These are phyloP conservation scores for Pelargonium fulgidum DNA, from an alignment of 441 rosid genomes.

Conservation along the genomic window DNA sequence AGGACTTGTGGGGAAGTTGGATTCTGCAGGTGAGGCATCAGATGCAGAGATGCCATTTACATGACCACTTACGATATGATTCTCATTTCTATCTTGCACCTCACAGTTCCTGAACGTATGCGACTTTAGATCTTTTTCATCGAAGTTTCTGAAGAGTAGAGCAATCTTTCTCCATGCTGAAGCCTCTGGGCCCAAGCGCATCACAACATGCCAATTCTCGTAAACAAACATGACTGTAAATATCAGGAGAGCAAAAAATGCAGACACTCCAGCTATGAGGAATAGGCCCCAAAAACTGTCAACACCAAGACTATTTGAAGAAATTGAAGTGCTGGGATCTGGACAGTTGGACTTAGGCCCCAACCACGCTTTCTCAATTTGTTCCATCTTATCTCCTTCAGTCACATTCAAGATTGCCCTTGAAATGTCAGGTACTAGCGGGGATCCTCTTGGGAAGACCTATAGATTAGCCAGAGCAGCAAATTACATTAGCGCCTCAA, in stretches of 20 bases:
- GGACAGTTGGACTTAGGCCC: conserved; percentile 28
- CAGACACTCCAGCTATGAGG: conserved; percentile 32
- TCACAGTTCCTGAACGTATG: background rate
- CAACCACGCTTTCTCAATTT: conserved; percentile 41
- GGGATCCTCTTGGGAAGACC: conserved; percentile 57
- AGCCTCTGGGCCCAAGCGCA: conserved; percentile 11
- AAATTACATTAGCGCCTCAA: too few species aligned
- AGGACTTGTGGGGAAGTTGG: conserved; percentile 43
- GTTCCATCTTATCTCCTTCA: conserved; percentile 37
- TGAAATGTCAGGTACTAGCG: conserved; percentile 52
- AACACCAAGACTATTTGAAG: conserved; percentile 43
- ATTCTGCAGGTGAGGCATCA: conserved; percentile 21
- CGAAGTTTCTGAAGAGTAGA: background rate
- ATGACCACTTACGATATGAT: too few species aligned
- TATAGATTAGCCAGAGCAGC: conserved; percentile 2
- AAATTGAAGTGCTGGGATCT: conserved; percentile 15
- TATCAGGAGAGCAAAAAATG: conserved; percentile 33
- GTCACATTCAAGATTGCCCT: conserved; percentile 48
- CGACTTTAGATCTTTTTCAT: conserved; percentile 10
- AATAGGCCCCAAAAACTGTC: conserved; percentile 57
- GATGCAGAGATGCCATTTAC: background rate
- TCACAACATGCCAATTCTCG: conserved; percentile 13
- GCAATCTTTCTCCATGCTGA: background rate
- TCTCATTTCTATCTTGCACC: too few species aligned
- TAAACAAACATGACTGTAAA: conserved; percentile 26